phyloP scores from a whole-genome alignment of 306 rosid species.

The Castanea sativa region DNA sequence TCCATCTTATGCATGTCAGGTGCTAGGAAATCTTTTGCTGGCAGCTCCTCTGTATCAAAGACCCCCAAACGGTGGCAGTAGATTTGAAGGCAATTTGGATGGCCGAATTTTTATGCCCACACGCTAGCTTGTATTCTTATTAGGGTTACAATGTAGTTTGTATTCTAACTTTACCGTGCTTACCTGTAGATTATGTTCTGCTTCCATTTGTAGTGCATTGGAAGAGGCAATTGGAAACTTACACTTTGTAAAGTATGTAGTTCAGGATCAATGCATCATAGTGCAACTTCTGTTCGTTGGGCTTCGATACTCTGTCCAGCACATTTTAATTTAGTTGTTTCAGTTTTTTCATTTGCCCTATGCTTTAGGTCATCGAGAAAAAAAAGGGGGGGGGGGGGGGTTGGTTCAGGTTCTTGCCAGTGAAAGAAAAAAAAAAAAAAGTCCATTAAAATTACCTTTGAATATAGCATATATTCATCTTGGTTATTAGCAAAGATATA shows the following conservation, averaged over 20 bases:
- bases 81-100: constrained; percentile 29
- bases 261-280: not conserved
- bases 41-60: constrained; percentile 64
- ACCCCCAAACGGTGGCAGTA: constrained; percentile 69
- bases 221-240: constrained; percentile 46
- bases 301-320: not conserved
- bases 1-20: constrained; percentile 43
- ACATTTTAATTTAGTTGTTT: not conserved
- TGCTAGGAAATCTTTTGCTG: constrained; percentile 38
- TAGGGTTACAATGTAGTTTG: constrained; percentile 30
- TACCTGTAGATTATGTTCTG: constrained; percentile 24
- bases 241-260: constrained; percentile 32
- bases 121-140: constrained; percentile 11
- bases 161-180: constrained; percentile 7
- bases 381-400: not conserved
- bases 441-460: too few species aligned
- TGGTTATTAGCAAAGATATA: too few species aligned
- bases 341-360: not conserved
- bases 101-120: constrained; percentile 1
- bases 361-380: not conserved
- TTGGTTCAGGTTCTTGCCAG: not conserved
- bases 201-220: constrained; percentile 37
- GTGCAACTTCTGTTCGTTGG: not conserved
- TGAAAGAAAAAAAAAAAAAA: too few species aligned
- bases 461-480: too few species aligned